Conservation (phyloP, 1,284 basidiomycete species). For the Singerocomus inundabilis region DNA sequence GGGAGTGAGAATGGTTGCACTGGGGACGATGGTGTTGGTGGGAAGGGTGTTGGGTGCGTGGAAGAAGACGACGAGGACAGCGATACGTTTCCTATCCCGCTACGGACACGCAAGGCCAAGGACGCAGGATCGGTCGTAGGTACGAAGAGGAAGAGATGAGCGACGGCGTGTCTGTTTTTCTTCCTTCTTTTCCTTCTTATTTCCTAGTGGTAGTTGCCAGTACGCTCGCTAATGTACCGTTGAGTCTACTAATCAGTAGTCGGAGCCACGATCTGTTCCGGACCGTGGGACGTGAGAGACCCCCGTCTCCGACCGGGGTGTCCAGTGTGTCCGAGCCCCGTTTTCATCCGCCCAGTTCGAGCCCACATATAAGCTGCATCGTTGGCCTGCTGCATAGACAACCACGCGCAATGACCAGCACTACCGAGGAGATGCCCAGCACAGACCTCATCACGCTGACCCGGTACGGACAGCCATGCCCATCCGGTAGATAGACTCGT, state of each 20-base stretch:
- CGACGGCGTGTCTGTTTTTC: slow-evolving; percentile 5
- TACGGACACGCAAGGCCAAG: slow-evolving; percentile 59
- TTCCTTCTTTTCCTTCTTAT: slow-evolving; percentile 5
- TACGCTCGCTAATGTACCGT: slow-evolving; percentile 25
- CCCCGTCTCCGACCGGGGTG: slow-evolving; percentile 1
- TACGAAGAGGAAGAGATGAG: slow-evolving; percentile 60
- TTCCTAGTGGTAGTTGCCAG: slow-evolving; percentile 8
- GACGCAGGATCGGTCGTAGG: slow-evolving; percentile 47
- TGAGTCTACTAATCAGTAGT: slow-evolving; percentile 13
- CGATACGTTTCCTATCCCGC: slow-evolving; percentile 61
- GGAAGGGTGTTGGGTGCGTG: slow-evolving; percentile 17
- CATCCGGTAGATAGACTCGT: not conserved
- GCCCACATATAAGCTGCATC: slow-evolving; percentile 20
- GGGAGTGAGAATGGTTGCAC: slow-evolving; percentile 5
- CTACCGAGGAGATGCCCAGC: slow-evolving; percentile 65
- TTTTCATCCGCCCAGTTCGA: slow-evolving; percentile 21
- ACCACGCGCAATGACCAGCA: slow-evolving; percentile 22
- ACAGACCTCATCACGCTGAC: slow-evolving; percentile 92
- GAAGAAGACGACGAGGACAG: slow-evolving; percentile 55
- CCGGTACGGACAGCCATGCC: slow-evolving; percentile 48
- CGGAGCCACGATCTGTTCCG: slow-evolving; percentile 20
- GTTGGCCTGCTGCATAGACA: not conserved
- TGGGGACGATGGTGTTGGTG: slow-evolving; percentile 7
- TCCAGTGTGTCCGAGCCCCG: slow-evolving; percentile 18
- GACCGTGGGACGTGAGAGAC: slow-evolving; percentile 24